Base-by-base conservation (phyloP, 2,329 filamentous ascomycete species). In the Colletotrichum musicola region DNA sequence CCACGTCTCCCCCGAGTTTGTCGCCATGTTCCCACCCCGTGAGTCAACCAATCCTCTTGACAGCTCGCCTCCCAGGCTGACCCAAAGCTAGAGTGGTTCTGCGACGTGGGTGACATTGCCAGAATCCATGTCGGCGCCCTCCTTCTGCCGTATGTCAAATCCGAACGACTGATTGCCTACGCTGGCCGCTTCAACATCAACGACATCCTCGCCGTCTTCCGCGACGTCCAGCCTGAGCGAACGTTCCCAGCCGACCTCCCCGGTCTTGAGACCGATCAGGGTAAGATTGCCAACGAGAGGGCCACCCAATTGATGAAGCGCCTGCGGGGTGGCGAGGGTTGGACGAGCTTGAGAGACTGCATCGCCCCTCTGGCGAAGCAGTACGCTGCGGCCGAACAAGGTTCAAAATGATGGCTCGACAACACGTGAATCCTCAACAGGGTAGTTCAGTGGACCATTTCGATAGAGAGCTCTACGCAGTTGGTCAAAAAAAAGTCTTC, bases 71-170 rank as follows among this genome's bases (percentile, higher is more conserved):
- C 35, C 27, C 12, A 18, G 27, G 22, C 42, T 38, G 2, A 42
- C 27, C 4, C 40, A 6, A 22, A 4, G 3, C 5, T 12, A 56
- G 50, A 64, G 58, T 58, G 64, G 59, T 68, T 53, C 46, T 59
- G 64, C 53, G 53, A 64, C 40, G 53, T 68, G 12, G 40, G 56
- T 14, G 60, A 68, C 42, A 64, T 68, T 13, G 64, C 64, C 22
- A 35, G 22, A 13, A 47, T 68, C 20, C 64, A 68, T 44, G 47
- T 64, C 47, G 64, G 35, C 12, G 60, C 64, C 13, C 64, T 64
- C 14, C 60, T 64, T 13, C 14, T 46, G 13, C 53, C 53, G 18
- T 60, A 68, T 16, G 54, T 68, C 42, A n/a, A 64, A 16, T 62
- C 59, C 44, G 60, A 68, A 35, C 60, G 51, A 3, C 51, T 58